Conservation (phyloP, 78 protist genomes). For the Dictyostelium purpureum region DNA sequence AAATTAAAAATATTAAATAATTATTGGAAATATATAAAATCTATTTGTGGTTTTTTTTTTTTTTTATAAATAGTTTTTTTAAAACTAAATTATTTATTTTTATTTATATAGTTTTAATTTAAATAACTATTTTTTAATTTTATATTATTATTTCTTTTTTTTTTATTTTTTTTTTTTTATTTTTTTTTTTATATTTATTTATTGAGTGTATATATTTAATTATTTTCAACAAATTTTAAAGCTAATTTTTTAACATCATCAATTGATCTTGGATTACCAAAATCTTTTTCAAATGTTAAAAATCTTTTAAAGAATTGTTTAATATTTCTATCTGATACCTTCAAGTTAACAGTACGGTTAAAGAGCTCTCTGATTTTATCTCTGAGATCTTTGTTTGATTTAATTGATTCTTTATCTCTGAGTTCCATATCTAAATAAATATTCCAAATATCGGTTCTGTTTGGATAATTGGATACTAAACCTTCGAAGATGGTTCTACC, state of each 20-base stretch:
- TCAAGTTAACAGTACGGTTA: conserved; percentile 84
- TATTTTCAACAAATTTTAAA: conserved; percentile 75
- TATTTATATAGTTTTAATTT: neutral
- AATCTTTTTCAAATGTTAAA: conserved; percentile 84
- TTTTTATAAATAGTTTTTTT: too few relatives aligned
- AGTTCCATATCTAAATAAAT: conserved; percentile 95
- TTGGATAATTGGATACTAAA: conserved; percentile 89
- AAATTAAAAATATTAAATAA: neutral
- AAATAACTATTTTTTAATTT: neutral
- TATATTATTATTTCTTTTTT: neutral
- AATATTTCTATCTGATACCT: conserved; percentile 90
- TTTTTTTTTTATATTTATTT: neutral
- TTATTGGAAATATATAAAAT: neutral
- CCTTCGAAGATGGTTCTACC: conserved; percentile 87
- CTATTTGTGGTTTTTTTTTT: too few relatives aligned
- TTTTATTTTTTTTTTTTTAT: neutral
- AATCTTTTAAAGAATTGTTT: conserved; percentile 92
- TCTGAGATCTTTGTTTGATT: neutral
- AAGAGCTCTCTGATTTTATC: conserved; percentile 77
- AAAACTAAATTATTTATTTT: too few relatives aligned
- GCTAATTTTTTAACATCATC: conserved; percentile 85
- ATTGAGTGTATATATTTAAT: neutral
- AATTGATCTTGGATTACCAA: conserved; percentile 67
- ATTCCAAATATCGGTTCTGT: conserved; percentile 96
- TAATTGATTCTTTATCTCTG: neutral